Percentiles rank a stretch among this genome's conserved stretches.
These are phyloP conservation scores for Phytophthora syringae DNA, from an alignment of 352 stramenopile species.

Conservation along the genomic window DNA sequence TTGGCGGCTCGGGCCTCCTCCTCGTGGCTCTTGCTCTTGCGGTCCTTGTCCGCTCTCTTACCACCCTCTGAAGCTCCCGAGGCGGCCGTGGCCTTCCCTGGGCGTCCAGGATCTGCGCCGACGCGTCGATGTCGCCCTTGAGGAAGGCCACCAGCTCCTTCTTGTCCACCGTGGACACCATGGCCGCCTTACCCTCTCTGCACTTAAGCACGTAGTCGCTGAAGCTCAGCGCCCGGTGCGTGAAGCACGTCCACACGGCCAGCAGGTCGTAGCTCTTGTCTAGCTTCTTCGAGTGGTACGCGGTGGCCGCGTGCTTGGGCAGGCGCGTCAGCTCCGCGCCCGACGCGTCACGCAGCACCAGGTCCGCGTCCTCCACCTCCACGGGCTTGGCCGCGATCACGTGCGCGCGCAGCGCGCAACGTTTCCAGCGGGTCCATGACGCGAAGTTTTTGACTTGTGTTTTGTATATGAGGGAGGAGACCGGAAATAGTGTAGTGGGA, in stretches of 20 bases:
- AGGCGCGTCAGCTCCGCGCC: slow-evolving; percentile 56
- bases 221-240: slow-evolving; percentile 74
- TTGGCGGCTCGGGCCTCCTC: slow-evolving; percentile 43
- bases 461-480: too few relatives aligned
- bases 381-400: slow-evolving; percentile 78
- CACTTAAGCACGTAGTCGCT: slow-evolving; percentile 89
- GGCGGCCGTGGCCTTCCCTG: slow-evolving; percentile 13
- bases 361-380: slow-evolving; percentile 57
- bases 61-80: neutral
- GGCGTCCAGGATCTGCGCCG: slow-evolving; percentile 66
- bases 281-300: slow-evolving; percentile 83
- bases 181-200: slow-evolving; percentile 73
- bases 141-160: slow-evolving; percentile 87
- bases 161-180: slow-evolving; percentile 89
- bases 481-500: too few relatives aligned
- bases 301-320: slow-evolving; percentile 70
- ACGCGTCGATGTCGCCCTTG: slow-evolving; percentile 84
- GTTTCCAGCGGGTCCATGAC: neutral
- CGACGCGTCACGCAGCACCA: slow-evolving; percentile 67
- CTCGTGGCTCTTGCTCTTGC: neutral
- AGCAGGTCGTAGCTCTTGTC: slow-evolving; percentile 88
- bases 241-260: slow-evolving; percentile 83
- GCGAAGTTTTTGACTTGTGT: too few relatives aligned
- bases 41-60: slow-evolving; percentile 25
- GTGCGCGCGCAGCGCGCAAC: slow-evolving; percentile 62